These are phyloP conservation scores for Nicotiana noctiflora DNA, from an alignment of 257 asterid species.

Conservation along the genomic window DNA sequence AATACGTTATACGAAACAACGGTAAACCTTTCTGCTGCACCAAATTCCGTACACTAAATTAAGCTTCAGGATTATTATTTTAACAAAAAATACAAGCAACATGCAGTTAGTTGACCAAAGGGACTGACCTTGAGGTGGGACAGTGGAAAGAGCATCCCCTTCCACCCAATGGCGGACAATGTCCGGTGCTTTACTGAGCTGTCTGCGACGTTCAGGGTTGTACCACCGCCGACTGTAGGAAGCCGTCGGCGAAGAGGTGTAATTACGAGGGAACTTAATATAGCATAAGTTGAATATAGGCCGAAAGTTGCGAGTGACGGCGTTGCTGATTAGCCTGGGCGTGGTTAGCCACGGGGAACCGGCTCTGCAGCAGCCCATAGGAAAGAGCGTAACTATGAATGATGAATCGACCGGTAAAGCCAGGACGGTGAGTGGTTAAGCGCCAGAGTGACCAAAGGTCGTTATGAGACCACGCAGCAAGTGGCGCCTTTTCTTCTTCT, in stretches of 20 bases:
- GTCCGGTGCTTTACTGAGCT: background rate
- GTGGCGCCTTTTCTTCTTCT: background rate
- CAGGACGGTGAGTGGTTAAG: background rate
- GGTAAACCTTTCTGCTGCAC: slow-evolving; percentile 19
- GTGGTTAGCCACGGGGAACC: slow-evolving; percentile 4
- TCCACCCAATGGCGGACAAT: slow-evolving; percentile 29
- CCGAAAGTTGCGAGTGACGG: background rate
- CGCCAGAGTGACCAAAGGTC: slow-evolving; percentile 6
- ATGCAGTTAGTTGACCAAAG: background rate
- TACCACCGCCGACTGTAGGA: slow-evolving; percentile 19
- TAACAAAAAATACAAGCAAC: background rate
- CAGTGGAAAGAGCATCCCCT: slow-evolving; percentile 3
- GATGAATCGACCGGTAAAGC: background rate
- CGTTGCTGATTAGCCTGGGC: slow-evolving; percentile 2
- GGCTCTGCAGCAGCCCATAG: slow-evolving; percentile 26
- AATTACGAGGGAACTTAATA: slow-evolving; percentile 9
- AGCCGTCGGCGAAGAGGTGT: slow-evolving; percentile 10
- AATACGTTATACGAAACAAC: slow-evolving; percentile 30
- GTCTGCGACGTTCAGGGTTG: background rate
- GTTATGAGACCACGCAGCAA: background rate
- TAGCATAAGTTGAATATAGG: slow-evolving; percentile 1
- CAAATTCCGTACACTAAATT: background rate
- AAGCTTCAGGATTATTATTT: background rate
- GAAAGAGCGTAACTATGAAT: background rate
- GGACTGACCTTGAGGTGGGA: slow-evolving; percentile 18